Evolutionary conservation across 768 basidiomycete species (phyloP).

Genomic region (Mycena polygramma): DNA sequence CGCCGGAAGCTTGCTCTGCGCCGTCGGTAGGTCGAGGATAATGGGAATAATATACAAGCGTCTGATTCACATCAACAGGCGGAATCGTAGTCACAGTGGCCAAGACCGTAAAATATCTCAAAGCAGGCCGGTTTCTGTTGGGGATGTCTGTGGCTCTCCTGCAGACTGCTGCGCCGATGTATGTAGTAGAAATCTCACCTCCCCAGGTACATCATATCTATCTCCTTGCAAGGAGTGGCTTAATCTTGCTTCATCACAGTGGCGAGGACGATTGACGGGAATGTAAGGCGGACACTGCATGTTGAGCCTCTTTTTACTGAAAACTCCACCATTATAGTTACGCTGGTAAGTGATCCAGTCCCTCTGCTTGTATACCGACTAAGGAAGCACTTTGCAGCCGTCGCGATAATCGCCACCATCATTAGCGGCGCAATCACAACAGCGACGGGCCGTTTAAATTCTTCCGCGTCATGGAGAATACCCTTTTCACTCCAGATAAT

Average conservation of each 20-base stretch:
- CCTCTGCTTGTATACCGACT: constrained; percentile 38
- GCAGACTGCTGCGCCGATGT: constrained; percentile 59
- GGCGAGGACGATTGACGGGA: constrained; percentile 65
- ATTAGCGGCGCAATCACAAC: constrained; percentile 25
- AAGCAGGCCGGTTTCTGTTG: constrained; percentile 65
- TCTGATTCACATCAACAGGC: constrained; percentile 44
- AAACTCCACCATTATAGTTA: constrained; percentile 41
- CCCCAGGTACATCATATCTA: constrained; percentile 53
- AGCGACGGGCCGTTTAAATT: constrained; percentile 17
- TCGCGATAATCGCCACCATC: constrained; percentile 23
- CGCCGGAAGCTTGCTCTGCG: constrained; percentile 54
- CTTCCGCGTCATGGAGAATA: constrained; percentile 31
- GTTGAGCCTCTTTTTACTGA: neutral
- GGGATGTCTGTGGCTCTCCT: constrained; percentile 67
- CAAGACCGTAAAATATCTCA: constrained; percentile 58
- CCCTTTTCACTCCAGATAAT: constrained; percentile 34
- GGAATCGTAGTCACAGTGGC: constrained; percentile 62
- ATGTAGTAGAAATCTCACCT: constrained; percentile 71
- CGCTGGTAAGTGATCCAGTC: constrained; percentile 47
- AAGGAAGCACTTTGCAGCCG: constrained; percentile 8
- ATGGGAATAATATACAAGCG: neutral
- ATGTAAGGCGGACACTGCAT: constrained; percentile 50
- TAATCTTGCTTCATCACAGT: constrained; percentile 41
- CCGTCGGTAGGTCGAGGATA: constrained; percentile 46
- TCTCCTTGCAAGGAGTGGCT: neutral